Base-by-base conservation (phyloP, 441 rosid genomes). In the Mallotus repandus region DNA sequence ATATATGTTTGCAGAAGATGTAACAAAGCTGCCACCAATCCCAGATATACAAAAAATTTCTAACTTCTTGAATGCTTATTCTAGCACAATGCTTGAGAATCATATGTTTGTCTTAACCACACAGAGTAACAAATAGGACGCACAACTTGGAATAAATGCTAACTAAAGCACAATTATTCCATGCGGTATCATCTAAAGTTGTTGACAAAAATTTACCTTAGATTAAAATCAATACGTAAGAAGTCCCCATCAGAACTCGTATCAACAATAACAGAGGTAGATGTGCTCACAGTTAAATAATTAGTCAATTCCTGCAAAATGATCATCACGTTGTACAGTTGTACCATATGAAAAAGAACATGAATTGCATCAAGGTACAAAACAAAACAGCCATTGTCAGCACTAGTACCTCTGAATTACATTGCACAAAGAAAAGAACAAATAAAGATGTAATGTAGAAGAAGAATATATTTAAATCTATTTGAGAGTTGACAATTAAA, bases 201-300 rank as follows among this genome's bases (percentile, higher is more conserved):
- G 1, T 43, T 48, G 53, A 15, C 25, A 46, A 8, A 21, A 43
- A 29, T 10, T 64, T 69, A 96, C 98, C 99, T 96, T 72, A 94
- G 75, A 86, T 96, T 96, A 80, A 96, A 96, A 82, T 91, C 91
- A 75, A 96, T 88, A 54, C 98, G 97, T 72, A 96, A 84, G 79
- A 89, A 94, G 38, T 92, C 98, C 5, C 97, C 97, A 85, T 94
- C 98, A 76, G 88, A 57, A 83, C 99, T 96, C 80, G 82, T 89
- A 88, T 96, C 98, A 69, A 96, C 98, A 70, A 96, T 78, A 35
- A 96, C 87, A 73, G 97, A 80, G 5, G 98, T 94, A 57, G 98
- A 81, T 66, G 97, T 87, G 79, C 71, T 84, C 63, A 89, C 84
- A 14, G 89, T 67, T 83, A 96, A 85, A 92, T 92, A 96, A 84